Base-by-base conservation (phyloP, 805 yeast genomes). In the Metschnikowia noctiluminum region DNA sequence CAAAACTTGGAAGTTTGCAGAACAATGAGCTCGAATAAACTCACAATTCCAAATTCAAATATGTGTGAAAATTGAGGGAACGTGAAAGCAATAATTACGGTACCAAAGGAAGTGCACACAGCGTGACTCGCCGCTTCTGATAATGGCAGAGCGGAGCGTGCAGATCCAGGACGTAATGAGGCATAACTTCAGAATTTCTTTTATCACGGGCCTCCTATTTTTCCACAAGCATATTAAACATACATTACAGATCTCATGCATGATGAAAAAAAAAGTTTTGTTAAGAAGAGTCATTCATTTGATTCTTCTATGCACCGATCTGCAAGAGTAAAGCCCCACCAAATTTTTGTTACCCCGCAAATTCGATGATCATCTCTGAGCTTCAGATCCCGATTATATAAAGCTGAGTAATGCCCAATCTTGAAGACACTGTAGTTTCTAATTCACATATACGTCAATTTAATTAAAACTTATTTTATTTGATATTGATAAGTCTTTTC, bases 311-410 rank as follows among this genome's bases (percentile, higher is more conserved):
- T 46, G 50, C 50, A 42, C 42, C 41, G 42, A 35, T 14, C 21
- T 9, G 32, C 39, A 34, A 34, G 30, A 34, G 35, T 21, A 26
- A n/a, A 27, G 28, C 40, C 50, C 45, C 46, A 38, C 42, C 43
- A 37, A 40, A 40, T 11, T 9, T 14, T 13, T 27, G 10, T 28
- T 46, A 46, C 50, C 50, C 50, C 50, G 50, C 50, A 46, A 46
- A 12, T 35, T 12, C 38, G 40, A 41, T 42, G 14, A n/a, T 28
- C 32, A 30, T 30, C 32, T 30, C 32, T 30, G 32, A 12, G 13
- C 32, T 10, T 12, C 10, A 5, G 13, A 30, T 30, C 14, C 36
- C 30, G 21, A 14, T 32, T 36, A 36, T 36, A 28, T 36, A 36
- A 34, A 34, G 36, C 14, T n/a, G 31, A 21, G 30, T 7, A n/a